Evolutionary conservation across 129 eudicot genomes (phyloP), one percentile per base, ranked within the genome.

Genomic region (Oenanthe sinensis): DNA sequence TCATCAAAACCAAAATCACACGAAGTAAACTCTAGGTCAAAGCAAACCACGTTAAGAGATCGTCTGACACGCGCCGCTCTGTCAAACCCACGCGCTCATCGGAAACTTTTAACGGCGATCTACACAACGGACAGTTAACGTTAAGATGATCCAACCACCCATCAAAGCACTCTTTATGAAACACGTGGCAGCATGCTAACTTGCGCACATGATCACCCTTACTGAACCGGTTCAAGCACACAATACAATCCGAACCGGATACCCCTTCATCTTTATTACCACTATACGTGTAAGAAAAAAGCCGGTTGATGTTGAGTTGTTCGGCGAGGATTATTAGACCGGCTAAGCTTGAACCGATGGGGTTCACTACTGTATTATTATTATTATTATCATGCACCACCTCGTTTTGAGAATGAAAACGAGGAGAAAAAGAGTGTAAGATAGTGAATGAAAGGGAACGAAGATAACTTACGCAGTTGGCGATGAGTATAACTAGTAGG

Each of bases 111-210:
- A 89, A 65, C 67, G 86, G 81, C 9, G 87, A 77, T 54, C 98
- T 78, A 68, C 98, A 93, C 19, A 93, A 79, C 11, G 98, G 98
- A 50, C 98, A 93, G 75, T 77, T 88, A 67, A 91, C 87, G 79
- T 91, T 85, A 48, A 91, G 81, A 22, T 84, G 89, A 60, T 82
- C 87, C 36, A 93, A 86, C 97, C 98, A 93, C 14, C 97, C 96
- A 48, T 93, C 98, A 30, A 93, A 82, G 72, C 98, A 93, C 48
- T 85, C 90, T 84, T 85, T 89, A 43, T 93, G 98, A 76, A 93
- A 93, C 14, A 91, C 96, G 76, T 93, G 98, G 13, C 85, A 75
- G 85, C 98, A 93, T 10, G 85, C 82, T 11, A 93, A 70, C 86
- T 76, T 86, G 33, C 96, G 91, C 84, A 93, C 91, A 37, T 70